Evolutionary conservation across 108 stramenopile genomes (phyloP), one percentile per base, ranked within the genome.

Genomic region (Cyclotella baltica): DNA sequence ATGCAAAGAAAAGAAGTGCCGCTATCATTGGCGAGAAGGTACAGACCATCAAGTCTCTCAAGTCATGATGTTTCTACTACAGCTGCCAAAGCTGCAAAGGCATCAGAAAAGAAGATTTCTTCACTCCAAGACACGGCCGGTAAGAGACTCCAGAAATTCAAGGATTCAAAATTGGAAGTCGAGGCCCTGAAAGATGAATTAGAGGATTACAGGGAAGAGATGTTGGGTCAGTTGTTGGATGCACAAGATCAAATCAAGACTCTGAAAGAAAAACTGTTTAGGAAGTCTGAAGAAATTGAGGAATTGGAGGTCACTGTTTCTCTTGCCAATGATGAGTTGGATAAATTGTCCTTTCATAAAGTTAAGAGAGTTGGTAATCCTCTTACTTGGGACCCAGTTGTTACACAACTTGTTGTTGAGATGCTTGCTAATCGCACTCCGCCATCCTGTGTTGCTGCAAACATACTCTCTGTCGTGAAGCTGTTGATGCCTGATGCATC

Each of bases 371-470:
- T 43, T 43, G 55, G 55, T 25, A 56, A 56, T 25, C 22, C 22
- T 25, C 6, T 8, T 18, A 16, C 63, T 46, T 64, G 63, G 63
- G 22, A n/a, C 9, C 28, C 19, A 27, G 9, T n/a, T n/a, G 25
- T 64, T 6, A 27, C 25, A 25, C 67, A 68, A 53, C 38, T 68
- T 19, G 25, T 68, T 8, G 27, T 68, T 68, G 67, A 68, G 29
- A 8, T 52, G 27, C 67, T 68, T 28, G 18, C 51, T 11, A n/a
- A 68, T 28, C 50, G 43, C 8, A 68, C 67, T 28, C 67, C 67
- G 9, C 67, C 67, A 6, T 52, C 47, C 10, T 50, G 50, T 68
- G 46, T 68, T 68, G 36, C 67, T 29, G 43, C 67, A 6, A 68
- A 68, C 67, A 68, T 68, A 19, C 50, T 53, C 11, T 48, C 67